A percentile compares a stretch with the other conserved stretches of the same genome.
Conservation (phyloP, 2,329 filamentous ascomycete species). For the Sporothrix pallida region DNA sequence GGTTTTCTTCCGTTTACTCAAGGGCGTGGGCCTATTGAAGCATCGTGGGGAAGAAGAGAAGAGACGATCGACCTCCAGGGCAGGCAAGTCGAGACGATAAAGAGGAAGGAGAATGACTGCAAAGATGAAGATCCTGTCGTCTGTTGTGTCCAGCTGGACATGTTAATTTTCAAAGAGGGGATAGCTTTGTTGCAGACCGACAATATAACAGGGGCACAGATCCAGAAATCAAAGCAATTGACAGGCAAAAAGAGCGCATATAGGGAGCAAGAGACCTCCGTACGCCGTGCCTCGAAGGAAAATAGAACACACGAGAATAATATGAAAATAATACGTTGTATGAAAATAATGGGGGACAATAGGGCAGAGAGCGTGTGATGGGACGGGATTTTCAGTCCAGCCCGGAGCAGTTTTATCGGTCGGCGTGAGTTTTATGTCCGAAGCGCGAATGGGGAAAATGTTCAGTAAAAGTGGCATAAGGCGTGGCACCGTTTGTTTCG, state of each 20-base stretch:
- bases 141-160: background rate
- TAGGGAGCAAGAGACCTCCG: constrained; percentile 13
- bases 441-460: constrained; percentile 30
- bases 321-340: too few relatives aligned
- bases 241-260: background rate
- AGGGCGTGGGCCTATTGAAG: background rate
- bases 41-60: background rate
- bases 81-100: background rate
- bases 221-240: background rate
- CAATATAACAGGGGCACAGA: background rate
- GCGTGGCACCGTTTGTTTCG: constrained; percentile 20
- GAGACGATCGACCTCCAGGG: background rate
- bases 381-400: background rate
- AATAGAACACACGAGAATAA: background rate
- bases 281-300: background rate
- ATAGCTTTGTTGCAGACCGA: background rate
- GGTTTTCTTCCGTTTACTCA: background rate
- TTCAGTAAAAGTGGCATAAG: background rate
- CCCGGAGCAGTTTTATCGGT: constrained; percentile 27
- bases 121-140: background rate
- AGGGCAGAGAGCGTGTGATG: background rate
- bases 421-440: constrained; percentile 34
- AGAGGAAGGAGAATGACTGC: too few relatives aligned
- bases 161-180: background rate
- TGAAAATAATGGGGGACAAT: too few relatives aligned